Conservation (phyloP, 2,329 filamentous ascomycete genomes). For the Mariannaea sp. region DNA sequence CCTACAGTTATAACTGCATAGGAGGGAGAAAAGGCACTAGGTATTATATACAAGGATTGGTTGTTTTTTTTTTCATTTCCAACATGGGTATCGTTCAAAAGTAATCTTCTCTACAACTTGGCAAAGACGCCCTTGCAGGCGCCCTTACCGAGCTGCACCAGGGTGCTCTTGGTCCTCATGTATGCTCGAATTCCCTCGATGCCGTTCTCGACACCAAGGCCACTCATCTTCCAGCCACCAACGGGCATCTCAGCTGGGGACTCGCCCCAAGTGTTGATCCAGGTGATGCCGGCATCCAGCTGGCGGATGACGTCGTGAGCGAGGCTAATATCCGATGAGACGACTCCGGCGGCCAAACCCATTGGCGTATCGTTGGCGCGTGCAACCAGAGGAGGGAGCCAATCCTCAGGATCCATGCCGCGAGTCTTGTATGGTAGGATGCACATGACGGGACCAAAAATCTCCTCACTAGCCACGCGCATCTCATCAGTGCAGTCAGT, state of each 20-base stretch:
- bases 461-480: constrained; percentile 80
- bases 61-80: constrained; percentile 1
- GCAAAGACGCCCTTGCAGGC: constrained; percentile 70
- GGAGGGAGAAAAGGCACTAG: no score
- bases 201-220: constrained; percentile 86
- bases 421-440: constrained; percentile 72
- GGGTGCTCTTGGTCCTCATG: constrained; percentile 84
- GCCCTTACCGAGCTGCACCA: constrained; percentile 77
- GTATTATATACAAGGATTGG: no score
- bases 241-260: constrained; percentile 90
- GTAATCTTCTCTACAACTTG: constrained; percentile 56
- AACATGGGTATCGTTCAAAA: constrained; percentile 20
- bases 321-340: constrained; percentile 73
- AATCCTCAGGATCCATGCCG: constrained; percentile 38
- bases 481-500: constrained; percentile 84
- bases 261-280: constrained; percentile 95
- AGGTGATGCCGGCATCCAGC: constrained; percentile 84
- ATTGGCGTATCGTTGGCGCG: constrained; percentile 79
- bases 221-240: constrained; percentile 90
- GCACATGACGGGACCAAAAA: constrained; percentile 87
- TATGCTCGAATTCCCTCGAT: constrained; percentile 78
- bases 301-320: constrained; percentile 74
- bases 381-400: constrained; percentile 68
- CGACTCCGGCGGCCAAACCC: constrained; percentile 83
- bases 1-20: no score